A percentile compares a stretch with the other conserved stretches of the same genome.
Conservation (phyloP, 495 filamentous ascomycete genomes). For the Trypethelium eluteriae region DNA sequence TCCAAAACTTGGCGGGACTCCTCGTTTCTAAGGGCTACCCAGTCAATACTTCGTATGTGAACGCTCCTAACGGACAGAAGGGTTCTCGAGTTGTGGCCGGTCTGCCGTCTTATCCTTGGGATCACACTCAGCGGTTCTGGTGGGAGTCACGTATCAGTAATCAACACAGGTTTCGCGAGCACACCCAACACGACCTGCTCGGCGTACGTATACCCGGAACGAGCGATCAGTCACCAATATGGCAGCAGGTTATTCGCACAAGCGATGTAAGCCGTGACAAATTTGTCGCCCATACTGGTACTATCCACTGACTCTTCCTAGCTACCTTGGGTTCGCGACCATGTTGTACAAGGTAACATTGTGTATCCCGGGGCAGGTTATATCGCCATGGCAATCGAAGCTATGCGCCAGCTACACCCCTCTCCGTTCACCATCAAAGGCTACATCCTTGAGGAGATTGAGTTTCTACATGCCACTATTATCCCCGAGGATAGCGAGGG, state of each 20-base stretch:
- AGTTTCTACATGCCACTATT: not conserved
- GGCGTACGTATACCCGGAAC: conserved; percentile 1
- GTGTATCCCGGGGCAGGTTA: conserved; percentile 42
- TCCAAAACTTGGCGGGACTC: conserved; percentile 11
- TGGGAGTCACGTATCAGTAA: conserved; percentile 16
- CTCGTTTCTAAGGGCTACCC: conserved; percentile 22
- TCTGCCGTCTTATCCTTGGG: conserved; percentile 23
- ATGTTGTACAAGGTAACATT: conserved; percentile 34
- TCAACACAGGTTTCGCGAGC: not conserved
- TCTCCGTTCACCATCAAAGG: too few relatives aligned
- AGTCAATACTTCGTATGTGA: conserved; percentile 21
- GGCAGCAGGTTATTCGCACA: conserved; percentile 38
- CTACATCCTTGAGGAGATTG: not conserved
- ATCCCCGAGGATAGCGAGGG: conserved; percentile 1
- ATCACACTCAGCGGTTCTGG: conserved; percentile 20
- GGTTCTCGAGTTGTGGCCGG: conserved; percentile 4
- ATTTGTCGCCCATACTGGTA: not conserved
- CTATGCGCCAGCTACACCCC: conserved; percentile 9
- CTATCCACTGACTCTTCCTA: not conserved
- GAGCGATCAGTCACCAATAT: conserved; percentile 27
- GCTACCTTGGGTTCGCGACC: conserved; percentile 40
- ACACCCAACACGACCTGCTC: conserved; percentile 12
- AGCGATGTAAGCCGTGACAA: conserved; percentile 21
- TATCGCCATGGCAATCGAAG: conserved; percentile 40
- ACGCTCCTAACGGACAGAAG: not conserved